Evolutionary conservation across 2,329 filamentous ascomycete species (phyloP).

Genomic region (Paraphoma chrysanthemicola): DNA sequence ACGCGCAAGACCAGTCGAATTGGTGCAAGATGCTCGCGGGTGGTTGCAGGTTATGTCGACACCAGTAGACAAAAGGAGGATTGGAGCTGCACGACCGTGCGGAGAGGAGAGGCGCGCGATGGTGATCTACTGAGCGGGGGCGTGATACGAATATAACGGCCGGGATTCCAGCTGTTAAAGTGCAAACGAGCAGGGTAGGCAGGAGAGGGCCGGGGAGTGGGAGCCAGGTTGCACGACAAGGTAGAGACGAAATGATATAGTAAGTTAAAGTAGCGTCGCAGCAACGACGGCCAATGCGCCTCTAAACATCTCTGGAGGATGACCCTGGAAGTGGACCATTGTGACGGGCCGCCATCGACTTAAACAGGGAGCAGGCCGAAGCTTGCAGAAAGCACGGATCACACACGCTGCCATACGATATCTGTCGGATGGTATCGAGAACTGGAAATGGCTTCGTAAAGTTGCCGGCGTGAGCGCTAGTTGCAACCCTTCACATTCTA

Average conservation of each 20-base stretch:
- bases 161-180: conserved; percentile 37
- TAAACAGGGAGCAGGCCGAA: conserved; percentile 39
- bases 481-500: conserved; percentile 36
- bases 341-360: conserved; percentile 38
- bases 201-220: conserved; percentile 23
- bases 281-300: conserved; percentile 34
- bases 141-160: conserved; percentile 44
- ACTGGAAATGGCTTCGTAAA: conserved; percentile 39
- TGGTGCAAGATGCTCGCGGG: conserved; percentile 14
- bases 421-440: conserved; percentile 23
- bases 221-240: conserved; percentile 38
- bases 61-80: conserved; percentile 24
- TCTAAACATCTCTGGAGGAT: conserved; percentile 37
- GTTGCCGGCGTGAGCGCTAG: conserved; percentile 43
- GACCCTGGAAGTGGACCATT: conserved; percentile 34
- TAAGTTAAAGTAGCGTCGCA: conserved; percentile 43
- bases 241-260: conserved; percentile 40
- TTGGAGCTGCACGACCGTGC: conserved; percentile 27
- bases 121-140: conserved; percentile 44
- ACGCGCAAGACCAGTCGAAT: conserved; percentile 12
- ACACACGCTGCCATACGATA: conserved; percentile 33
- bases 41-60: conserved; percentile 19
- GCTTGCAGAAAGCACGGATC: conserved; percentile 38
- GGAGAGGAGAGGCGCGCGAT: conserved; percentile 32
- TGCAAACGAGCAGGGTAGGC: conserved; percentile 32